These are phyloP conservation scores for Cryptococcus sp. DNA, from an alignment of 1,284 basidiomycete genomes.

Conservation along the genomic window DNA sequence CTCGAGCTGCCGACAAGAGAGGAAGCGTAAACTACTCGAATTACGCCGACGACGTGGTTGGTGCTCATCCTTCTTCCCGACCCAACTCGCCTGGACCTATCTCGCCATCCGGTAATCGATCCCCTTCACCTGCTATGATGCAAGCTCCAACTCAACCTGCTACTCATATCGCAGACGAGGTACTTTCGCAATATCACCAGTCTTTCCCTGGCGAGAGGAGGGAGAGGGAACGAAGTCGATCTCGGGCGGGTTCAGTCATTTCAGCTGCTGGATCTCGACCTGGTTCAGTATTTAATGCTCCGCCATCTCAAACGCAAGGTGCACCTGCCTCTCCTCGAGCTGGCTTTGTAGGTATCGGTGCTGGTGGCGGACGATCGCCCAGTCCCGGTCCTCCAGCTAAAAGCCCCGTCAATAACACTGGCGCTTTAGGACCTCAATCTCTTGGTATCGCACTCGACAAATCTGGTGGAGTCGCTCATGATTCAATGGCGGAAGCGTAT, in stretches of 20 bases:
- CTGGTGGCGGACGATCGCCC: constrained; percentile 56
- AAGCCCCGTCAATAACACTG: constrained; percentile 29
- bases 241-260: constrained; percentile 45
- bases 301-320: constrained; percentile 16
- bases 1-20: constrained; percentile 21
- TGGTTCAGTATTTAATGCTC: constrained; percentile 28
- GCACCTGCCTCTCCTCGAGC: constrained; percentile 52
- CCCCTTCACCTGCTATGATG: constrained; percentile 61
- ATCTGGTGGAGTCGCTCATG: constrained; percentile 69
- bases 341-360: constrained; percentile 74
- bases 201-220: constrained; percentile 73
- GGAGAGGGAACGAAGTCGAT: constrained; percentile 51
- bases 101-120: constrained; percentile 39
- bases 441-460: constrained; percentile 75
- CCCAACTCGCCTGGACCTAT: constrained; percentile 59
- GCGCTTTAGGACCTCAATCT: constrained; percentile 42
- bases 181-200: constrained; percentile 73
- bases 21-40: constrained; percentile 49
- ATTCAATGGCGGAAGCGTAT: constrained; percentile 66
- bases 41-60: constrained; percentile 68
- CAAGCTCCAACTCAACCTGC: constrained; percentile 56
- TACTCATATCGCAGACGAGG: constrained; percentile 62
- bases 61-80: constrained; percentile 65
- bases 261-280: constrained; percentile 41
- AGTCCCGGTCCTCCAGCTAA: constrained; percentile 57